phyloP scores from a whole-genome alignment of 768 basidiomycete species.

The Panaeolus cyanescens region DNA sequence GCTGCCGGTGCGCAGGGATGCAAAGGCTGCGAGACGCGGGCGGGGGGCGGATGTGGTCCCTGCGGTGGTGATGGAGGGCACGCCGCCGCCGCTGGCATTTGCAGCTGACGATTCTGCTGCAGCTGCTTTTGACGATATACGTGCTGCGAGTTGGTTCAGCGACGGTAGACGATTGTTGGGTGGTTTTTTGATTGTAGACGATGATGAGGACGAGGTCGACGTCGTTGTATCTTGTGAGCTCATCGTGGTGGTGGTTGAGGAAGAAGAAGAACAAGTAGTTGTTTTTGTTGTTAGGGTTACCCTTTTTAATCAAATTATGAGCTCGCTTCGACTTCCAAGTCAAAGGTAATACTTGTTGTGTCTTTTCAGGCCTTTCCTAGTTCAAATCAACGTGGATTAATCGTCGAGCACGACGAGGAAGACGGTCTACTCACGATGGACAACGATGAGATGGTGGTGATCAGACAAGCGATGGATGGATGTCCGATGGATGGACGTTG shows the following conservation, averaged over 20 bases:
- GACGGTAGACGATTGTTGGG: constrained; percentile 58
- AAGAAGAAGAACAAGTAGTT: neutral
- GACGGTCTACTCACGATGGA: too few relatives aligned
- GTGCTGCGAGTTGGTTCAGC: constrained; percentile 80
- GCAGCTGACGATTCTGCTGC: neutral
- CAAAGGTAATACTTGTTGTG: too few relatives aligned
- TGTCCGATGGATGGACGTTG: too few relatives aligned
- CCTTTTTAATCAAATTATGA: neutral
- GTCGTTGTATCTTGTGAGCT: neutral
- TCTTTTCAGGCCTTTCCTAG: too few relatives aligned
- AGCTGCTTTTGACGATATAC: constrained; percentile 54
- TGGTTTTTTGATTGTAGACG: constrained; percentile 3
- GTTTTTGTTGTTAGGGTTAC: neutral
- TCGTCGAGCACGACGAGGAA: too few relatives aligned
- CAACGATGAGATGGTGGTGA: too few relatives aligned
- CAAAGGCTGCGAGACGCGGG: constrained; percentile 74
- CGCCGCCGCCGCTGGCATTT: constrained; percentile 24
- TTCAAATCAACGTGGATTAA: too few relatives aligned
- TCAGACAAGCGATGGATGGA: too few relatives aligned
- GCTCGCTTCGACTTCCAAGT: too few relatives aligned
- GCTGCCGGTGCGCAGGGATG: constrained; percentile 59
- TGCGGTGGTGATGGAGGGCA: constrained; percentile 15
- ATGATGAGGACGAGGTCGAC: neutral
- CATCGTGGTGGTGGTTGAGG: neutral
- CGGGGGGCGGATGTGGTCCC: constrained; percentile 43